Conservation (phyloP, 2,329 filamentous ascomycete species). For the Dactylonectria estremocensis region DNA sequence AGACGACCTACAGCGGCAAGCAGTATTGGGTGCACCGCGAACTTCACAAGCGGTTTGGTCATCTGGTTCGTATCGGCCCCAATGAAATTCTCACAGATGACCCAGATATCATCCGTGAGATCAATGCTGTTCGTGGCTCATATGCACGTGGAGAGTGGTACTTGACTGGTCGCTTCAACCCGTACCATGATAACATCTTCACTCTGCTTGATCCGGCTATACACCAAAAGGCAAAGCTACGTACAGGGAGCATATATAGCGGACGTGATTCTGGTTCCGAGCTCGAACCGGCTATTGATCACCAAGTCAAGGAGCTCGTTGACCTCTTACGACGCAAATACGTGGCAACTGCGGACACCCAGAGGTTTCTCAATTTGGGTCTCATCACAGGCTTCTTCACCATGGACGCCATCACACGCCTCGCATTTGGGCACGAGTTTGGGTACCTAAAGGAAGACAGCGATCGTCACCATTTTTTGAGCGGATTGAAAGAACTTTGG, state of each 20-base stretch:
- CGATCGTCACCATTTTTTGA: slow-evolving; percentile 44
- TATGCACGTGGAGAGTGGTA: background rate
- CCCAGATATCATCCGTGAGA: slow-evolving; percentile 5
- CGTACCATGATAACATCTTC: slow-evolving; percentile 8
- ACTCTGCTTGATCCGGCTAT: background rate
- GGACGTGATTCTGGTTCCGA: background rate
- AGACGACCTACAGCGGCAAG: background rate
- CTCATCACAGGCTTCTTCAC: slow-evolving; percentile 29
- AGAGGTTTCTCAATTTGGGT: background rate
- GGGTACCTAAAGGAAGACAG: slow-evolving; percentile 45
- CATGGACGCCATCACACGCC: slow-evolving; percentile 47
- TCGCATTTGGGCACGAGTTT: slow-evolving; percentile 47
- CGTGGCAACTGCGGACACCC: background rate
- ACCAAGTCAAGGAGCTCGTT: background rate
- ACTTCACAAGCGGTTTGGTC: background rate
- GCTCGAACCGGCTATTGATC: background rate
- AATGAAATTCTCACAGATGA: slow-evolving; percentile 10
- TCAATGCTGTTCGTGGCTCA: background rate
- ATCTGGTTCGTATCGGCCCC: slow-evolving; percentile 6
- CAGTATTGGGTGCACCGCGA: slow-evolving; percentile 13
- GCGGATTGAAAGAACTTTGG: slow-evolving; percentile 28
- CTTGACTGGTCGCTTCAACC: slow-evolving; percentile 5
- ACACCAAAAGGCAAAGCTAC: background rate
- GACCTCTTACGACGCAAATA: background rate
- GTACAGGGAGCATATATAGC: background rate